These are phyloP conservation scores for Auriscalpium microsporum DNA, from an alignment of 768 basidiomycete species.

Conservation along the genomic window DNA sequence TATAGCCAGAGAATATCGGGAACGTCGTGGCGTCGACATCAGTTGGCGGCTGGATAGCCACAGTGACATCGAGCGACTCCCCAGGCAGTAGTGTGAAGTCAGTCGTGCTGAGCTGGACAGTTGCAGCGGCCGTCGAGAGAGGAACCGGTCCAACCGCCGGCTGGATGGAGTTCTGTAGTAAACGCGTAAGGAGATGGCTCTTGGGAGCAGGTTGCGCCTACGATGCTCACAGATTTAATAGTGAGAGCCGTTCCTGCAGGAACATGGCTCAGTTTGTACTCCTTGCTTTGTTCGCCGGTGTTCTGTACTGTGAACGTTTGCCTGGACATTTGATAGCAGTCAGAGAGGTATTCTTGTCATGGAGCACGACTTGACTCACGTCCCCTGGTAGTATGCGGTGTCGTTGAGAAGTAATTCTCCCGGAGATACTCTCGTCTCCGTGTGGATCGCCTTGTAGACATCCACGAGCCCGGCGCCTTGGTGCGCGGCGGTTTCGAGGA, in stretches of 20 bases:
- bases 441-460: constrained; percentile 47
- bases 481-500: constrained; percentile 42
- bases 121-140: constrained; percentile 35
- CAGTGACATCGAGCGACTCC: constrained; percentile 31
- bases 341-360: constrained; percentile 1
- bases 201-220: background rate
- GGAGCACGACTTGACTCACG: constrained; percentile 25
- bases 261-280: constrained; percentile 41
- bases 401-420: constrained; percentile 57
- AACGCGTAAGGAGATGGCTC: background rate
- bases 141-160: constrained; percentile 42
- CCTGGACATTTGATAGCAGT: constrained; percentile 17
- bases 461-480: constrained; percentile 45
- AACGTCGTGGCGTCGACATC: constrained; percentile 34
- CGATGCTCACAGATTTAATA: constrained; percentile 29
- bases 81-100: constrained; percentile 40
- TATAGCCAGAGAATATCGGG: constrained; percentile 58
- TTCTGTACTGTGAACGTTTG: constrained; percentile 47
- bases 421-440: constrained; percentile 43
- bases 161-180: constrained; percentile 30
- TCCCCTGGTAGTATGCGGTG: constrained; percentile 42
- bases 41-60: constrained; percentile 38
- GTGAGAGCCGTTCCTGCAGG: constrained; percentile 50
- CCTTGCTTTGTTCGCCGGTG: constrained; percentile 33
- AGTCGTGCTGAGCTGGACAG: constrained; percentile 36